Base-by-base conservation (phyloP, 1,284 basidiomycete species). In the Ustilago tritici region DNA sequence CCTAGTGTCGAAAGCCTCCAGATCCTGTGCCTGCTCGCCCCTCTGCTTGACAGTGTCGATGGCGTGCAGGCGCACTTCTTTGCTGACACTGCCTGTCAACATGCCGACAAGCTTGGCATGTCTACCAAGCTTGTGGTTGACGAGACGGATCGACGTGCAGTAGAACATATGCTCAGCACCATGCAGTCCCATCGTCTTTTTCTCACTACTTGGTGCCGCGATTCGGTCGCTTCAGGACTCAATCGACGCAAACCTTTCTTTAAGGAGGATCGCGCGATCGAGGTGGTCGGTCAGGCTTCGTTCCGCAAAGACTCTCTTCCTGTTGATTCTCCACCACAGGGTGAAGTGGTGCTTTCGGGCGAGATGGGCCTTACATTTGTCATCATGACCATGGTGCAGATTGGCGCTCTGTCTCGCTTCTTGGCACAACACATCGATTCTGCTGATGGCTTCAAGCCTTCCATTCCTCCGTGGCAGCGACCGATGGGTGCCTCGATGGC, bases 361-460 rank as follows among this genome's bases (percentile, higher is more conserved):
- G 75, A 80, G 71, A 83, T 83, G 81, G 81, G 81, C 5, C 65
- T 83, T 11, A 79, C 79, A 36, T 83, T 83, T 41, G 73, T 75
- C 52, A 76, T 83, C 65, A 78, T 83, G 72, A 79, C 81, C 31
- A 65, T 80, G 70, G 68, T 81, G 49, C 81, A 83, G 66, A 75
- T 83, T n/a, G 81, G 81, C 6, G 81, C 80, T 1, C 74, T 83
- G 1, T 76, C 81, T 14, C 65, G 81, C 12, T 83, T 83, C 55
- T 52, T 82, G 46, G 74, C 65, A 10, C 76, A 69, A 15, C 80
- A 82, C 49, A 76, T 83, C 32, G 78, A 83, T 47, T 52, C 55
- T 32, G 61, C 71, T 23, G 63, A 73, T 9, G 63, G 70, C 19
- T 28, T 41, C 35, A 69, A 69, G 57, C 70, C 75, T 32, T 68